Conservation (phyloP, 306 rosid species). For the Rosa persica region DNA sequence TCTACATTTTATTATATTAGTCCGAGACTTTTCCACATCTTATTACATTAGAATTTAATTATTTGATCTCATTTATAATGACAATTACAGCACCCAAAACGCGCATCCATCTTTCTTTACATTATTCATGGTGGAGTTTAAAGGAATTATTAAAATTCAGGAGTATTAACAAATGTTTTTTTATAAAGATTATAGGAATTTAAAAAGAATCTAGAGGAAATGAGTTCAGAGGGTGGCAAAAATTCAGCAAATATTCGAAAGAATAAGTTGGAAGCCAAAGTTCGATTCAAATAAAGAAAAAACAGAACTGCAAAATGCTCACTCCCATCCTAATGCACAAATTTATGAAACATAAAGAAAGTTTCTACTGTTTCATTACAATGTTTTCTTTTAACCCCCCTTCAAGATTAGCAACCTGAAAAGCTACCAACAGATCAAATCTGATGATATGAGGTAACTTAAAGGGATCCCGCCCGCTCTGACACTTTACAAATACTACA, state of each 20-base stretch:
- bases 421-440: conserved; percentile 32
- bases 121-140: neutral
- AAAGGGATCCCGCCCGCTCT: conserved; percentile 8
- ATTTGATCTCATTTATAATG: neutral
- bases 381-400: conserved; percentile 26
- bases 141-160: neutral
- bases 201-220: no score
- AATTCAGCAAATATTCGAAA: neutral
- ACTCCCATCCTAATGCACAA: conserved; percentile 6
- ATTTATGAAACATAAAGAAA: conserved; percentile 26
- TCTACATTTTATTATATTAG: neutral
- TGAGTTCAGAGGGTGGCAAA: neutral
- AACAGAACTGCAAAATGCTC: neutral
- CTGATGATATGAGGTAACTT: conserved; percentile 20
- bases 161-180: neutral
- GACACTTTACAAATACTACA: conserved; percentile 37
- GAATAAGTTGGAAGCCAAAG: neutral
- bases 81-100: neutral
- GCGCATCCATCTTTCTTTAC: neutral
- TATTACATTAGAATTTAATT: neutral
- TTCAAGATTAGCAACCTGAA: conserved; percentile 29
- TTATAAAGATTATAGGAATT: neutral
- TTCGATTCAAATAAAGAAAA: neutral
- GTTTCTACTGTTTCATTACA: conserved; percentile 43
- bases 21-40: neutral